These are phyloP conservation scores for Naumovozyma baii DNA, from an alignment of 805 yeast genomes.

Conservation along the genomic window DNA sequence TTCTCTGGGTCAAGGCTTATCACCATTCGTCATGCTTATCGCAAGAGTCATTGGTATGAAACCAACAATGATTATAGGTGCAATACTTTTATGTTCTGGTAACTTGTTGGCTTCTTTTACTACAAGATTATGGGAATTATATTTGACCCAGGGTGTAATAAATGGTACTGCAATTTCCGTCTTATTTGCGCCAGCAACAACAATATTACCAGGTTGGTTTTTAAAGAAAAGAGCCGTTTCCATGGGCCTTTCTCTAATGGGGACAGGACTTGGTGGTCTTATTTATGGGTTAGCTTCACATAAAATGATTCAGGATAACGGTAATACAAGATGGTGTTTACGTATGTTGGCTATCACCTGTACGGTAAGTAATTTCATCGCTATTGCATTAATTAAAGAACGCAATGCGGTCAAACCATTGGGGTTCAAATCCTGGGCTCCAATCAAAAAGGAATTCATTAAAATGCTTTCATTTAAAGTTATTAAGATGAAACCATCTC, in stretches of 20 bases:
- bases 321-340: conserved; percentile 40
- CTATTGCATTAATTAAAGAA: conserved; percentile 37
- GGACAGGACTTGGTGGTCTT: conserved; percentile 48
- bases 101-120: conserved; percentile 53
- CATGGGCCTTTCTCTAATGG: conserved; percentile 40
- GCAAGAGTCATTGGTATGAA: conserved; percentile 44
- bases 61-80: conserved; percentile 41
- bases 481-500: conserved; percentile 23
- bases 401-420: conserved; percentile 31
- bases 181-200: conserved; percentile 48
- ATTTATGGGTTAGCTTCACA: conserved; percentile 35
- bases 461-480: conserved; percentile 31
- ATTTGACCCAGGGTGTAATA: conserved; percentile 57
- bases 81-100: conserved; percentile 42
- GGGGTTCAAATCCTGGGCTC: conserved; percentile 22
- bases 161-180: conserved; percentile 45
- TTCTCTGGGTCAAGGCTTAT: conserved; percentile 42
- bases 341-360: conserved; percentile 37
- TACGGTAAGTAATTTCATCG: conserved; percentile 31
- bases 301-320: conserved; percentile 34
- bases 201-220: conserved; percentile 64
- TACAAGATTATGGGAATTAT: conserved; percentile 53
- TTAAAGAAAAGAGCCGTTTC: conserved; percentile 49
- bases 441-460: conserved; percentile 21
- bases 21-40: conserved; percentile 47